Conservation (phyloP, 495 filamentous ascomycete genomes). For the Hypoxylon fragiforme region DNA sequence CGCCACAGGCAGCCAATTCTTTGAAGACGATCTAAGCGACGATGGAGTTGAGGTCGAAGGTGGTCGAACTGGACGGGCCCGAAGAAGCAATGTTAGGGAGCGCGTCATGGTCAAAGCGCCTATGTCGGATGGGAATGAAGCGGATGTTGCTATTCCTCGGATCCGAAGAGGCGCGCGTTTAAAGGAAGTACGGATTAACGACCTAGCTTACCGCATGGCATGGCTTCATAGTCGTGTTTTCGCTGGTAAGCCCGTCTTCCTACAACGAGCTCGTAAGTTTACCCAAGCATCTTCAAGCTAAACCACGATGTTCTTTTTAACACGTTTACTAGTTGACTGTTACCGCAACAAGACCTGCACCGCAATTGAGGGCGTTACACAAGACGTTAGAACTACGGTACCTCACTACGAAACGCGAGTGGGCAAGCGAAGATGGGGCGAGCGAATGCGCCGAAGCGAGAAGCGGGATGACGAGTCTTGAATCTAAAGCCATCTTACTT, state of each 20-base stretch:
- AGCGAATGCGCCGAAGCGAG: slow-evolving; percentile 54
- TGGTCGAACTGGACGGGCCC: slow-evolving; percentile 41
- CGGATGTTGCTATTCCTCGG: slow-evolving; percentile 69
- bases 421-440: slow-evolving; percentile 83
- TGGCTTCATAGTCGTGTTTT: slow-evolving; percentile 94
- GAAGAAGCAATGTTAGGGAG: slow-evolving; percentile 42
- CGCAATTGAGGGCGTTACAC: slow-evolving; percentile 72
- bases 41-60: slow-evolving; percentile 54
- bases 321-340: slow-evolving; percentile 73
- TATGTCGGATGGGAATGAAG: slow-evolving; percentile 64
- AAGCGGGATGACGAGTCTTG: slow-evolving; percentile 44
- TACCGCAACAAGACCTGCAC: slow-evolving; percentile 91
- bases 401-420: slow-evolving; percentile 87
- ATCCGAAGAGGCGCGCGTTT: slow-evolving; percentile 65
- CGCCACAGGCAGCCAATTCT: slow-evolving; percentile 66
- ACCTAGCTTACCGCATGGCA: slow-evolving; percentile 90
- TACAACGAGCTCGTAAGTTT: slow-evolving; percentile 88
- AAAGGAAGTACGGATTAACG: slow-evolving; percentile 86
- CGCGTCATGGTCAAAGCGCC: slow-evolving; percentile 68
- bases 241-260: slow-evolving; percentile 78
- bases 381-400: slow-evolving; percentile 69
- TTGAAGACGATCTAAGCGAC: slow-evolving; percentile 59
- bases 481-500: not conserved
- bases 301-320: slow-evolving; percentile 21
- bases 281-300: not conserved